Conservation (phyloP, 257 asterid species). For the Striga asiatica region DNA sequence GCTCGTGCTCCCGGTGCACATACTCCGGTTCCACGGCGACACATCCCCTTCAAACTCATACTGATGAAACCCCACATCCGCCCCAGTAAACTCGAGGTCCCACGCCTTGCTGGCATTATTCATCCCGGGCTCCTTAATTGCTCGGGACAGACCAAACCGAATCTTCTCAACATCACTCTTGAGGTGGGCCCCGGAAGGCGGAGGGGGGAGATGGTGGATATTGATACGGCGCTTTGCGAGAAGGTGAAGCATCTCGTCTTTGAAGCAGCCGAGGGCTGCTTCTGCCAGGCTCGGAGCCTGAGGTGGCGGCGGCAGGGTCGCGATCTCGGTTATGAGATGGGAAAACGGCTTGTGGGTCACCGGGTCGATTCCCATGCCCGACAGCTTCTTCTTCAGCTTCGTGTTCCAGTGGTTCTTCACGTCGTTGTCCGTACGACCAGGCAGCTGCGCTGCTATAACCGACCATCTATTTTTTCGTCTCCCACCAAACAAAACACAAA, state of each 20-base stretch:
- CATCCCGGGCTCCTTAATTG: constrained; percentile 35
- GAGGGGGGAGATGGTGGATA: constrained; percentile 48
- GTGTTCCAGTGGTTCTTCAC: constrained; percentile 98
- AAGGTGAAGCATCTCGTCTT: constrained; percentile 94
- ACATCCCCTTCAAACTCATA: constrained; percentile 39
- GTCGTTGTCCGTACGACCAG: constrained; percentile 89
- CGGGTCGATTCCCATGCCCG: constrained; percentile 96
- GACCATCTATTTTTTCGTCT: constrained; percentile 84
- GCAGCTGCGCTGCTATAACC: constrained; percentile 80
- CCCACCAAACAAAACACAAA: no score
- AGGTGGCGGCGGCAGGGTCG: constrained; percentile 77
- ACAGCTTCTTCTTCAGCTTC: constrained; percentile 79
- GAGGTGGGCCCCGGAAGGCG: constrained; percentile 16
- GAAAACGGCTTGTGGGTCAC: constrained; percentile 95
- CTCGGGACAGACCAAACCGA: constrained; percentile 47
- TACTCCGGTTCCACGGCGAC: constrained; percentile 53
- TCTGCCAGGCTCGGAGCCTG: constrained; percentile 89
- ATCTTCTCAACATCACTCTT: constrained; percentile 46
- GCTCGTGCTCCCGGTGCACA: constrained; percentile 49
- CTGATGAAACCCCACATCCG: constrained; percentile 42
- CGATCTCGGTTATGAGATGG: constrained; percentile 80
- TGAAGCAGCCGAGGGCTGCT: constrained; percentile 92
- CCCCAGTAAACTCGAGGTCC: constrained; percentile 27
- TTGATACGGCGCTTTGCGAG: constrained; percentile 74
- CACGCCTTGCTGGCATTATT: constrained; percentile 24